phyloP scores from a whole-genome alignment of 192 early-diverging fungal genomes.

The Umbelopsis isabellina region DNA sequence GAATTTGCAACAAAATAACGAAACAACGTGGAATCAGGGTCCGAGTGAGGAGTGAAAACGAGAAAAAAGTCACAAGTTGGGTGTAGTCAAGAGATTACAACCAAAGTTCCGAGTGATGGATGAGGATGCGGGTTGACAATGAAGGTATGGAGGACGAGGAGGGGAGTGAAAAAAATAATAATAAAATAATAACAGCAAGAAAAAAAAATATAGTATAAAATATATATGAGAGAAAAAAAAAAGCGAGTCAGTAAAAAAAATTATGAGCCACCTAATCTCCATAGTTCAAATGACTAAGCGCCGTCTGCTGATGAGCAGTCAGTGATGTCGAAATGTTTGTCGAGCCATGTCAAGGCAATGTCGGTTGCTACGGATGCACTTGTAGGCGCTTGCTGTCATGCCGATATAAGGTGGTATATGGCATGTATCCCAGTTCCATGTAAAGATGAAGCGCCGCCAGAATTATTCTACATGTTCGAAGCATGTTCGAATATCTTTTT shows the following conservation, averaged over 20 bases:
- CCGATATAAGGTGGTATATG: not conserved
- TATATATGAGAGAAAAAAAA: too few species aligned
- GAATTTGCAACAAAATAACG: conserved; percentile 10
- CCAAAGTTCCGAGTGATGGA: conserved; percentile 6
- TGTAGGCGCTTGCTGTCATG: not conserved
- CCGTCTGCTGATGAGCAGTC: not conserved
- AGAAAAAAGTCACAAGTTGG: not conserved
- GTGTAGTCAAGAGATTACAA: not conserved
- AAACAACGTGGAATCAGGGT: conserved; percentile 21
- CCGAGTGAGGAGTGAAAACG: not conserved
- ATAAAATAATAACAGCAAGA: conserved; percentile 5
- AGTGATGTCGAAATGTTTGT: not conserved
- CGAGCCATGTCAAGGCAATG: not conserved
- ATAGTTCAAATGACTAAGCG: conserved; percentile 13
- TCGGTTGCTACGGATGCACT: not conserved
- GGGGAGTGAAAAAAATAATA: conserved; percentile 1
- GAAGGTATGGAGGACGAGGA: not conserved
- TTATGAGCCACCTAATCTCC: not conserved
- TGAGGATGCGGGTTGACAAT: not conserved
- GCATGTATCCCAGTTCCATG: not conserved
- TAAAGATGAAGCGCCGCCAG: conserved; percentile 21
- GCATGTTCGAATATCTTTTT: too few species aligned
- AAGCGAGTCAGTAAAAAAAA: not conserved
- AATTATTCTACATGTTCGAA: not conserved
- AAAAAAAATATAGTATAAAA: conserved; percentile 11